Evolutionary conservation across 2,329 filamentous ascomycete species (phyloP).

Genomic region (Metarhizium robertsii): DNA sequence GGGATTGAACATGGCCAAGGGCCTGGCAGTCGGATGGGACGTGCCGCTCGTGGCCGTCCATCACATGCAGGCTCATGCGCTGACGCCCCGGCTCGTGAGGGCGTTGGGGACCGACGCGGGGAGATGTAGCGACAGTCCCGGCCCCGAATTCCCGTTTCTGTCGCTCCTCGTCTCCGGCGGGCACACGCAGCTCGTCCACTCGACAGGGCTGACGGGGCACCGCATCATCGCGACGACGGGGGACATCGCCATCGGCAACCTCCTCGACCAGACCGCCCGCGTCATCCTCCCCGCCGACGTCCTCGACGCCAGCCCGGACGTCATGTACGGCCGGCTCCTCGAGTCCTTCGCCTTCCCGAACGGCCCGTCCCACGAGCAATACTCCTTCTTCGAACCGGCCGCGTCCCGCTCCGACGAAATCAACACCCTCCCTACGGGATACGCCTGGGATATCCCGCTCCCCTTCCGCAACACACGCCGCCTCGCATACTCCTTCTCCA

Average conservation of each 20-base stretch:
- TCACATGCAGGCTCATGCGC: slow-evolving; percentile 94
- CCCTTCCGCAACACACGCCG: slow-evolving; percentile 51
- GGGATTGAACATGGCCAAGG: slow-evolving; percentile 79
- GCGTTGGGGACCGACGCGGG: slow-evolving; percentile 38
- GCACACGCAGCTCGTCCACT: slow-evolving; percentile 79
- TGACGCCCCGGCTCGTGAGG: slow-evolving; percentile 71
- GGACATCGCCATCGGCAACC: slow-evolving; percentile 86
- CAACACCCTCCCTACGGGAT: slow-evolving; percentile 26
- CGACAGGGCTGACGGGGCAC: slow-evolving; percentile 58
- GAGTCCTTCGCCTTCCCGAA: slow-evolving; percentile 68
- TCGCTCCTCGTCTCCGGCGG: slow-evolving; percentile 86
- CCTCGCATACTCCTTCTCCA: slow-evolving; percentile 65
- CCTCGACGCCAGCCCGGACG: slow-evolving; percentile 44
- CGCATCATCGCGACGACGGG: slow-evolving; percentile 59
- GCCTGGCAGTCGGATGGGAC: slow-evolving; percentile 72
- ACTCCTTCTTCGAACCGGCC: slow-evolving; percentile 48
- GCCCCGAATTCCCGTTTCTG: slow-evolving; percentile 70
- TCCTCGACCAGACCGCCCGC: slow-evolving; percentile 79
- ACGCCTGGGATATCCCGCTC: slow-evolving; percentile 56
- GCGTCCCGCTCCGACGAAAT: slow-evolving; percentile 49
- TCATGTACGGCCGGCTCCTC: slow-evolving; percentile 73
- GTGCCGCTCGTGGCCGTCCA: slow-evolving; percentile 79
- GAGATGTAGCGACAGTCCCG: slow-evolving; percentile 5
- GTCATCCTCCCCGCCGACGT: slow-evolving; percentile 57
- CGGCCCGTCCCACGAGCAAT: slow-evolving; percentile 20